Base-by-base conservation (phyloP, 2,329 filamentous ascomycete genomes). In the Monilinia polystroma region DNA sequence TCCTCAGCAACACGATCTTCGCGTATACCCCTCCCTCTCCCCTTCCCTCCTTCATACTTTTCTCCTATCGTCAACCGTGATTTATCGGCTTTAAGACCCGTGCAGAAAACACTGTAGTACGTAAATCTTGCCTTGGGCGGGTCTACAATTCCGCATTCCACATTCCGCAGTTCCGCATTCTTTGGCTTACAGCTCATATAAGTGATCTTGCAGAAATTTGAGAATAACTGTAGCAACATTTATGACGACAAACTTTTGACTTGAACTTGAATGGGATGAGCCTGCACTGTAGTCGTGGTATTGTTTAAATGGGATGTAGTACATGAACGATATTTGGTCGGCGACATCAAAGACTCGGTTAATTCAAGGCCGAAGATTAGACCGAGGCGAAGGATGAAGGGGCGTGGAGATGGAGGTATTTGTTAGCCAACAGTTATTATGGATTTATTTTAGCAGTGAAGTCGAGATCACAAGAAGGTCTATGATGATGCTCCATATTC, bases 351-450 rank as follows among this genome's bases (percentile, higher is more conserved):
- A 20, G 12, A 51, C 45, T 60, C 58, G 58, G 45, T 60, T 38
- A 51, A 51, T 26, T 7, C 32, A 49, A 32, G 8, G 32, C 58
- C 58, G 45, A 60, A 60, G 29, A 60, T 51, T 51, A 23, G n/a
- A 60, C 58, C 58, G 58, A 51, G 29, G 45, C 58, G n/a, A 51
- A 51, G 32, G 58, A 26, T 60, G 45, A 51, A 38, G 58, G 58
- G 58, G 45, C 20, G 45, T 49, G 18, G 7, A 49, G 20, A 49
- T 43, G 16, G 16, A 43, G 16, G 6, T 35, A 35, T 35, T 35
- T 35, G 32, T 43, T 16, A 16, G 12, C 18, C 41, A 43, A 5
- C 12, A 43, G 16, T 43, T 43, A 43, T 16, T 43, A 43, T 43
- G 12, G 41, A 43, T 16, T 16, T 32, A 32, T n/a, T 20, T 53